Conservation (phyloP, 1,139 yeast genomes). For the Debaryomycetaceae sp. region DNA sequence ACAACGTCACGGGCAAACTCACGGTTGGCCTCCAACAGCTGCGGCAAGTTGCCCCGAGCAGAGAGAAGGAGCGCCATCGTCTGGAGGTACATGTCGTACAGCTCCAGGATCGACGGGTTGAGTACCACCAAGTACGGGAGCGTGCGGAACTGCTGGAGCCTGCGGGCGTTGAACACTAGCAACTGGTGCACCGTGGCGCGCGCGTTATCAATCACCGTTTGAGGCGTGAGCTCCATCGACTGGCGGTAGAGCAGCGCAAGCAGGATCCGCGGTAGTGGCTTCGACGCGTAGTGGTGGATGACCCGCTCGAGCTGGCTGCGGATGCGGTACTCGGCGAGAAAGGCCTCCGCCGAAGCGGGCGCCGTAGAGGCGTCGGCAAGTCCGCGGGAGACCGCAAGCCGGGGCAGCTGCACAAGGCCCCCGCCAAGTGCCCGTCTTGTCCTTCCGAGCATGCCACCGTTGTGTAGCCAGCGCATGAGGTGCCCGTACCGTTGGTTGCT, state of each 20-base stretch:
- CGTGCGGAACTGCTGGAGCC: slow-evolving; percentile 64
- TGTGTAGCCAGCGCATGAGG: too few relatives aligned
- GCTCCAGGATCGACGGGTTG: slow-evolving; percentile 85
- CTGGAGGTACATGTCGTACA: slow-evolving; percentile 66
- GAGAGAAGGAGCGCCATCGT: slow-evolving; percentile 63
- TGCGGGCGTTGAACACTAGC: slow-evolving; percentile 45
- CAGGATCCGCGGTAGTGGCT: slow-evolving; percentile 45
- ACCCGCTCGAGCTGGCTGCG: slow-evolving; percentile 50
- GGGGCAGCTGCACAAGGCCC: too few relatives aligned
- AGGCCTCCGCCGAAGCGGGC: neutral
- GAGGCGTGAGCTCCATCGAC: slow-evolving; percentile 34
- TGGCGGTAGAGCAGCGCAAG: slow-evolving; percentile 41
- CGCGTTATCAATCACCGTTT: slow-evolving; percentile 32
- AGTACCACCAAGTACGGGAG: slow-evolving; percentile 80
- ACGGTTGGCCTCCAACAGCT: slow-evolving; percentile 50
- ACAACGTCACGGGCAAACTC: slow-evolving; percentile 47
- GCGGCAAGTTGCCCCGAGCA: slow-evolving; percentile 32
- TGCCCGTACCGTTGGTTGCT: too few relatives aligned
- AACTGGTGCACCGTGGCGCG: slow-evolving; percentile 42
- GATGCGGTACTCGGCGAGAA: slow-evolving; percentile 40
- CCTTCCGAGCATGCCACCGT: too few relatives aligned
- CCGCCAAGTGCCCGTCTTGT: too few relatives aligned
- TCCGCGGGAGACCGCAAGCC: too few relatives aligned
- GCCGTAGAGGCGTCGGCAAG: neutral
- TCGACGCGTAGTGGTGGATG: slow-evolving; percentile 44